A percentile compares a stretch with the other conserved stretches of the same genome.
phyloP scores from a whole-genome alignment of 257 asterid genomes.

The Penstemon barbatus region DNA sequence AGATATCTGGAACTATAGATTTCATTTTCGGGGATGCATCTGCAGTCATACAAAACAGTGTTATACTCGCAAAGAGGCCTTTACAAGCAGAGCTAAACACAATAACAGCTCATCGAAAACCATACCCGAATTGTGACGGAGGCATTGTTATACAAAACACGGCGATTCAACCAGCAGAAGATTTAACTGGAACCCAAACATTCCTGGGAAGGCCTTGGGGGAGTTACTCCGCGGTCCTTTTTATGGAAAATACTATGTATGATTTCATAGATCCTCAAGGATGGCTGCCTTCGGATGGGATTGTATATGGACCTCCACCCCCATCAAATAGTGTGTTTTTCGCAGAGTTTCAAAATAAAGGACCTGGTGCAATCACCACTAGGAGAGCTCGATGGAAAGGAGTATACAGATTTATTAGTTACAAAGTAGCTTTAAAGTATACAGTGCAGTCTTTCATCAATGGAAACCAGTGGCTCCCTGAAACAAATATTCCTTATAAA shows the following conservation, averaged over 20 bases:
- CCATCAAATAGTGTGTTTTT: conserved; percentile 29
- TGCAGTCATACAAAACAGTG: conserved; percentile 37
- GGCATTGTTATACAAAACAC: conserved; percentile 37
- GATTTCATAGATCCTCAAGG: conserved; percentile 30
- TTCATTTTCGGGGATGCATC: conserved; percentile 47
- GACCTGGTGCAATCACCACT: conserved; percentile 27
- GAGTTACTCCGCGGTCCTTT: conserved; percentile 23
- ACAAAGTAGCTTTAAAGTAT: background rate
- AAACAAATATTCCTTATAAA: background rate
- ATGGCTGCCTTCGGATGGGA: conserved; percentile 29
- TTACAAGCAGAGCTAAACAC: conserved; percentile 23
- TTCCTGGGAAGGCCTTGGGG: conserved; percentile 46
- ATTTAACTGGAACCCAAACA: conserved; percentile 24
- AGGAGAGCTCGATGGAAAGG: conserved; percentile 36
- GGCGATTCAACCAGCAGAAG: conserved; percentile 22
- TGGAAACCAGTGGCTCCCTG: conserved; percentile 23
- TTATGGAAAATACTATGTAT: conserved; percentile 21
- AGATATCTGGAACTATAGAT: conserved; percentile 40
- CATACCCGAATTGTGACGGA: background rate
- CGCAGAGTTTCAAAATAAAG: conserved; percentile 35
- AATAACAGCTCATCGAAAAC: conserved; percentile 34
- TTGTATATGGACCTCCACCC: background rate
- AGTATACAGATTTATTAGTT: background rate
- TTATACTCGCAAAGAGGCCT: conserved; percentile 33
- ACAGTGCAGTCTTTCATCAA: conserved; percentile 18